These are phyloP conservation scores for Datura wrightii DNA, from an alignment of 257 asterid genomes.

Conservation along the genomic window DNA sequence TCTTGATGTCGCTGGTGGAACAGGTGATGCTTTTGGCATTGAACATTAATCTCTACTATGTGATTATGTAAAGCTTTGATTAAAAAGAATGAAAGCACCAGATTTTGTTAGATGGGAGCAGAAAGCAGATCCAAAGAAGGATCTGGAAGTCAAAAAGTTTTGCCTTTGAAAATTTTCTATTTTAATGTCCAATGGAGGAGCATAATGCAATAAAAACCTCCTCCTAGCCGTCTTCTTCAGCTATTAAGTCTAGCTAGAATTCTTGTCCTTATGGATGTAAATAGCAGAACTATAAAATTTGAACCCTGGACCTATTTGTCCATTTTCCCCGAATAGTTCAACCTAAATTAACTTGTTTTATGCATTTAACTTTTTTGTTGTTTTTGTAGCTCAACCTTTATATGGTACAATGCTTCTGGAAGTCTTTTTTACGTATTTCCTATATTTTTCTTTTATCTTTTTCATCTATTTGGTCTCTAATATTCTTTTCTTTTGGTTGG, in stretches of 20 bases:
- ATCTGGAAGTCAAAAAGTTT: not conserved
- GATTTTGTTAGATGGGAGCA: not conserved
- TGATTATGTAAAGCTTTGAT: not conserved
- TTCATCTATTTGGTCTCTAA: not conserved
- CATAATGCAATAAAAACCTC: not conserved
- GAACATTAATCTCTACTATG: not conserved
- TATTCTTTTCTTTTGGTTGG: not conserved
- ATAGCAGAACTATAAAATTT: not conserved
- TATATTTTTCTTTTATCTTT: not conserved
- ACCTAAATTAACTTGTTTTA: not conserved
- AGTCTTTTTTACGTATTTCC: not conserved
- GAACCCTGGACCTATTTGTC: conserved; percentile 7
- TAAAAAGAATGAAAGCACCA: not conserved
- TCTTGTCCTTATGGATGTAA: not conserved
- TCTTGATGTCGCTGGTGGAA: conserved; percentile 99
- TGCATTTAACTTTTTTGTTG: too few species aligned
- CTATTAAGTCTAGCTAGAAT: not conserved
- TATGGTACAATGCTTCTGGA: not conserved
- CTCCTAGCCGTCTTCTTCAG: not conserved
- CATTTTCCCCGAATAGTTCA: not conserved
- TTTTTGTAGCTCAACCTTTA: too few species aligned
- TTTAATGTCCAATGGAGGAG: not conserved
- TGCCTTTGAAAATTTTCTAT: not conserved
- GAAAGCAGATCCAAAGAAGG: conserved; percentile 5
- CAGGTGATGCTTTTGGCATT: conserved; percentile 55